These are phyloP conservation scores for Nasturtium officinale DNA, from an alignment of 345 rosid genomes.

Conservation along the genomic window DNA sequence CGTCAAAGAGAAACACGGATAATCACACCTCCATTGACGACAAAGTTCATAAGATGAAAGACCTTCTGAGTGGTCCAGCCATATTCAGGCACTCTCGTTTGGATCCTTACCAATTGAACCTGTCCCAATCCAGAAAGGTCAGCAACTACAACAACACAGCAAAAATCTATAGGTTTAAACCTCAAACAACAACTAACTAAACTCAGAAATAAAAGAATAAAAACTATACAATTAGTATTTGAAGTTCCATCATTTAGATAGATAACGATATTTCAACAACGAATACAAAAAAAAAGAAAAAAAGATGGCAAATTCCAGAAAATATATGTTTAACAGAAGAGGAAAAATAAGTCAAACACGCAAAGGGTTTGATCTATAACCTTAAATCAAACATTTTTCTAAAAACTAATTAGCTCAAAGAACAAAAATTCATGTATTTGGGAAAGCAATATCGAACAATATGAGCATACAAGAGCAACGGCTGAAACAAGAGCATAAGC, in stretches of 20 bases:
- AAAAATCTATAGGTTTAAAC: slow-evolving; percentile 7
- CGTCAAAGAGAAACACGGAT: slow-evolving; percentile 1
- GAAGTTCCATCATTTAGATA: neutral
- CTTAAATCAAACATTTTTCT: neutral
- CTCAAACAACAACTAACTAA: neutral
- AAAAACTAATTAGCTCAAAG: neutral
- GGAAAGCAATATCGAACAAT: neutral
- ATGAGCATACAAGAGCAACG: slow-evolving; percentile 68
- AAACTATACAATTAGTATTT: neutral
- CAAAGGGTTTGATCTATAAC: slow-evolving; percentile 5
- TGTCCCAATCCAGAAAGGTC: slow-evolving; percentile 34
- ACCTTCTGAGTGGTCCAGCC: slow-evolving; percentile 99
- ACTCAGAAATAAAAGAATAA: slow-evolving; percentile 1
- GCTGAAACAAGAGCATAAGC: slow-evolving; percentile 89
- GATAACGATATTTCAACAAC: slow-evolving; percentile 28
- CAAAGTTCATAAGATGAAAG: slow-evolving; percentile 96
- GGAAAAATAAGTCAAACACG: slow-evolving; percentile 15
- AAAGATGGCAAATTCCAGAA: neutral
- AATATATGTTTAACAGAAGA: slow-evolving; percentile 8
- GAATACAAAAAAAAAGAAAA: neutral
- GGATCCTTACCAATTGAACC: slow-evolving; percentile 88
- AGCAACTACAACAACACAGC: slow-evolving; percentile 14
- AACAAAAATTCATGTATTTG: neutral
- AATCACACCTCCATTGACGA: slow-evolving; percentile 98
- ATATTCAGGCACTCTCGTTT: slow-evolving; percentile 95